These are phyloP conservation scores for Ormosia emarginata DNA, from an alignment of 306 rosid species.

Conservation along the genomic window DNA sequence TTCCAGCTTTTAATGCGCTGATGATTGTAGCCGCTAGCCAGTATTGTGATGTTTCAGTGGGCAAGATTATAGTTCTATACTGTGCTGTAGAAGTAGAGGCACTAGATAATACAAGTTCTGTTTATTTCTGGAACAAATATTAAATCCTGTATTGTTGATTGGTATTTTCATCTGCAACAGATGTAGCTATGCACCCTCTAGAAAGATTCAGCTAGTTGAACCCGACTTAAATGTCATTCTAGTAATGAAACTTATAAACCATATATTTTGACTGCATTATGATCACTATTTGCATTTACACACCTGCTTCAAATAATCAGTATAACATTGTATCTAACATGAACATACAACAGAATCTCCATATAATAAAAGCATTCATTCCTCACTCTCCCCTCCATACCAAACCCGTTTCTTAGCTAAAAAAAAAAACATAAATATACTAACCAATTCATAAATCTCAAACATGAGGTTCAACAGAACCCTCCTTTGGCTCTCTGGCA, in stretches of 20 bases:
- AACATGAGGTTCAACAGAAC: conserved; percentile 46
- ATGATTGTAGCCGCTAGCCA: conserved; percentile 3
- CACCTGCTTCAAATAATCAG: conserved; percentile 5
- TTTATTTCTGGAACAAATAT: too few species aligned
- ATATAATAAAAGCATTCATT: conserved; percentile 14
- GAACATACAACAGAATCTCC: conserved; percentile 49
- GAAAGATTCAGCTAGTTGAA: neutral
- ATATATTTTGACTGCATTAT: neutral
- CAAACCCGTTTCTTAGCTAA: conserved; percentile 20
- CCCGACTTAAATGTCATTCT: neutral
- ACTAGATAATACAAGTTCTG: too few species aligned
- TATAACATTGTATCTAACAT: conserved; percentile 5
- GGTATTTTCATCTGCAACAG: too few species aligned
- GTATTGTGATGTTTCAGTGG: neutral
- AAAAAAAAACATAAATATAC: conserved; percentile 9
- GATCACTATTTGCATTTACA: conserved; percentile 24
- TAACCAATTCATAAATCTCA: neutral
- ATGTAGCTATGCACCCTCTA: too few species aligned
- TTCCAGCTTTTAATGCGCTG: conserved; percentile 79
- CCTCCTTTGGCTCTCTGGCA: conserved; percentile 46
- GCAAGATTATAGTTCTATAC: neutral
- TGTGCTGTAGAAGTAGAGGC: too few species aligned
- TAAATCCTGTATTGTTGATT: too few species aligned
- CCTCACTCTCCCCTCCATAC: conserved; percentile 14
- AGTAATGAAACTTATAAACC: neutral